Evolutionary conservation across 768 basidiomycete species (phyloP).

Genomic region (Lactarius sanguifluus): DNA sequence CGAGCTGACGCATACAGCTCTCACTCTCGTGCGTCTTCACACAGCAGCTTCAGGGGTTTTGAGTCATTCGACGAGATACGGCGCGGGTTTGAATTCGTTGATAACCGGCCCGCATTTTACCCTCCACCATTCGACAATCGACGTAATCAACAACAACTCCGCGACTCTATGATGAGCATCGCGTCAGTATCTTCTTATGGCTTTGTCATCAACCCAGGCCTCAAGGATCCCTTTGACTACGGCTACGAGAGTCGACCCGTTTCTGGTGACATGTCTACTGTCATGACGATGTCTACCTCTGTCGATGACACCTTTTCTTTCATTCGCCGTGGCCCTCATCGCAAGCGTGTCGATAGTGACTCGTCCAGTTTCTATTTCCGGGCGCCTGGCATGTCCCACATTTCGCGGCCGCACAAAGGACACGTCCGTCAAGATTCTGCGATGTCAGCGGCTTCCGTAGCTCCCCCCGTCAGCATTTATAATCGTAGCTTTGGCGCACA

Average conservation of each 20-base stretch:
- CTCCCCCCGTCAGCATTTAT: slow-evolving; percentile 70
- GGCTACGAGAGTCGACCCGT: slow-evolving; percentile 53
- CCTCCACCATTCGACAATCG: slow-evolving; percentile 42
- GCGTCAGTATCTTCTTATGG: slow-evolving; percentile 82
- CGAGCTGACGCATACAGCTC: slow-evolving; percentile 29
- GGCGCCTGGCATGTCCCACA: slow-evolving; percentile 36
- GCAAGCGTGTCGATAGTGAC: slow-evolving; percentile 68
- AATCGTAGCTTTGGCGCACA: slow-evolving; percentile 59
- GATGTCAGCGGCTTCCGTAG: slow-evolving; percentile 52
- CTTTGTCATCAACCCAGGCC: slow-evolving; percentile 58
- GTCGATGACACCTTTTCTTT: slow-evolving; percentile 79
- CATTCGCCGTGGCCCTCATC: slow-evolving; percentile 41
- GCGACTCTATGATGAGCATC: slow-evolving; percentile 68
- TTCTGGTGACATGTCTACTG: slow-evolving; percentile 58
- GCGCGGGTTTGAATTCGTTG: slow-evolving; percentile 72
- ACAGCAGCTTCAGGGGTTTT: slow-evolving; percentile 66
- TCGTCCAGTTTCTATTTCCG: slow-evolving; percentile 77
- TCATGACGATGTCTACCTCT: slow-evolving; percentile 41
- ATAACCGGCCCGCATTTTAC: slow-evolving; percentile 64
- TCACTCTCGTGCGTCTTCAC: slow-evolving; percentile 46
- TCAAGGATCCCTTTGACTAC: slow-evolving; percentile 73
- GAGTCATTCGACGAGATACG: slow-evolving; percentile 79
- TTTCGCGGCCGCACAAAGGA: slow-evolving; percentile 40
- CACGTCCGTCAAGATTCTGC: slow-evolving; percentile 60
- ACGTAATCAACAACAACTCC: slow-evolving; percentile 46